Conservation (phyloP, 208 protist species). For the Leishmania arabica region DNA sequence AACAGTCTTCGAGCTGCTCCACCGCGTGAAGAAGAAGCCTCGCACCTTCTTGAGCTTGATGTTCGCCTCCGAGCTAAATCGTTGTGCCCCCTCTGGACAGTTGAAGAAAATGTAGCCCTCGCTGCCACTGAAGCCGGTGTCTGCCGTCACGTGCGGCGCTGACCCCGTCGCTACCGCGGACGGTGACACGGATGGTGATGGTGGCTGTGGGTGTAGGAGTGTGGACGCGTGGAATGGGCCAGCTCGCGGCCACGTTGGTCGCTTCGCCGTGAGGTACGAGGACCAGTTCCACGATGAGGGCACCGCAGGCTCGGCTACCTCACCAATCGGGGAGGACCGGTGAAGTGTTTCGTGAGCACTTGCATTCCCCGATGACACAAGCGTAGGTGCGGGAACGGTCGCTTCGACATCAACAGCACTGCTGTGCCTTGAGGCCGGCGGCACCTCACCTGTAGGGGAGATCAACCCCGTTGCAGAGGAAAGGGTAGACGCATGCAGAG, state of each 20-base stretch:
- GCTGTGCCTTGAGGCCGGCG: neutral
- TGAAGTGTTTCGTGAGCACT: neutral
- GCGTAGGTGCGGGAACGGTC: neutral
- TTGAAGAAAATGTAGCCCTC: conserved; percentile 87
- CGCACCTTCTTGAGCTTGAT: conserved; percentile 69
- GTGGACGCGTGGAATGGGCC: conserved; percentile 6
- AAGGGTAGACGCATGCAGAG: conserved; percentile 17
- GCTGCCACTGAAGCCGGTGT: conserved; percentile 26
- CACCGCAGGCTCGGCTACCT: neutral
- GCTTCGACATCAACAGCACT: neutral
- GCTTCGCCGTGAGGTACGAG: conserved; percentile 16
- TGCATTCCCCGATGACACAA: neutral
- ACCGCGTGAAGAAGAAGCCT: conserved; percentile 82
- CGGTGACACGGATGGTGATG: neutral
- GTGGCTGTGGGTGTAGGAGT: neutral
- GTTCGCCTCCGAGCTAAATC: conserved; percentile 80
- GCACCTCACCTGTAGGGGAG: neutral
- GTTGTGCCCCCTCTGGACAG: conserved; percentile 85
- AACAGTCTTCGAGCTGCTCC: conserved; percentile 1
- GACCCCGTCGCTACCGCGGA: neutral
- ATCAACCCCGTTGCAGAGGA: neutral
- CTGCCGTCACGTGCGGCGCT: conserved; percentile 4
- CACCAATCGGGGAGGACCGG: neutral
- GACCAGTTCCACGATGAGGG: conserved; percentile 13
- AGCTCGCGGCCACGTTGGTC: conserved; percentile 16